phyloP scores from a whole-genome alignment of 352 stramenopile genomes.

The Phytophthora podocarpi region DNA sequence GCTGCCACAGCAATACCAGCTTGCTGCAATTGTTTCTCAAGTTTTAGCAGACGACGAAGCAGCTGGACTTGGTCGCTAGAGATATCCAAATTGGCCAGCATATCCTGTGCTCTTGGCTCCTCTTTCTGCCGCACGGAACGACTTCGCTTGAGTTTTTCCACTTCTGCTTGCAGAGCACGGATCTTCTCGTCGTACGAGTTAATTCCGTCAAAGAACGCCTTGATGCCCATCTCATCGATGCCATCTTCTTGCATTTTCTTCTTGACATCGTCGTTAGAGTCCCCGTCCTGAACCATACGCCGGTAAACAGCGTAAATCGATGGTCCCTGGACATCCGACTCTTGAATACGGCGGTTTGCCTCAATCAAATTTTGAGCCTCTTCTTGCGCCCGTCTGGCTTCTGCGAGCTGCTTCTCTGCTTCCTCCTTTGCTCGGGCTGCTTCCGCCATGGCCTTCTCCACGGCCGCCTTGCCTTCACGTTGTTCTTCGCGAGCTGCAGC shows the following conservation, averaged over 20 bases:
- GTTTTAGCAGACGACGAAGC: slow-evolving; percentile 78
- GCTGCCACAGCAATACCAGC: slow-evolving; percentile 90
- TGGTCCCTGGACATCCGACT: slow-evolving; percentile 49
- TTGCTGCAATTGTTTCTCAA: slow-evolving; percentile 85
- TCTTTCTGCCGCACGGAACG: slow-evolving; percentile 54
- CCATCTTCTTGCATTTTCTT: slow-evolving; percentile 81
- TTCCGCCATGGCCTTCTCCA: slow-evolving; percentile 87
- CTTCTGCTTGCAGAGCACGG: slow-evolving; percentile 75
- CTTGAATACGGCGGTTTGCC: slow-evolving; percentile 84
- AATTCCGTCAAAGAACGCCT: slow-evolving; percentile 84
- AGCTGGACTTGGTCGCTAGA: slow-evolving; percentile 79
- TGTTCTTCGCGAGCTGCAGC: slow-evolving; percentile 79
- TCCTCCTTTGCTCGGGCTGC: slow-evolving; percentile 78
- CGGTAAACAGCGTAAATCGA: slow-evolving; percentile 72
- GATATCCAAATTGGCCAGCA: slow-evolving; percentile 76
- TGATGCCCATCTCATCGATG: slow-evolving; percentile 72
- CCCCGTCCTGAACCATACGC: slow-evolving; percentile 74
- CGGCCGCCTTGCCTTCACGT: slow-evolving; percentile 79
- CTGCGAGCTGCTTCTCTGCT: slow-evolving; percentile 78
- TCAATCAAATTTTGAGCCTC: slow-evolving; percentile 86
- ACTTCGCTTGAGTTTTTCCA: slow-evolving; percentile 80
- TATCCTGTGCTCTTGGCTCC: slow-evolving; percentile 62
- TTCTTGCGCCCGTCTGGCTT: slow-evolving; percentile 75
- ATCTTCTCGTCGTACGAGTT: slow-evolving; percentile 88
- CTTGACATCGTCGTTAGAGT: slow-evolving; percentile 70